phyloP scores from a whole-genome alignment of 805 yeast species.

The Nakazawaea wyomingensis region DNA sequence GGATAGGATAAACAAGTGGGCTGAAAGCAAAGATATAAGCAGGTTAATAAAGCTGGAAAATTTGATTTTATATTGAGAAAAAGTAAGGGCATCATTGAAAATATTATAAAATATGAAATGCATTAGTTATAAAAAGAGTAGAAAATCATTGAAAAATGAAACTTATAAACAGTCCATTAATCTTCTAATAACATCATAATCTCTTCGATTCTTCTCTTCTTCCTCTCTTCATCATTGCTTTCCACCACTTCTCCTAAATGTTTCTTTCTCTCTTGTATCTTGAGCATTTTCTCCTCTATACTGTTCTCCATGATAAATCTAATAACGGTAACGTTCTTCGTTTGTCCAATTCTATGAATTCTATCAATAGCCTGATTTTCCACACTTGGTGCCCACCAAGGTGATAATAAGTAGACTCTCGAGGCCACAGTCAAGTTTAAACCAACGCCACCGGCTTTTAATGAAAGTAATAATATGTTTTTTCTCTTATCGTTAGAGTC shows the following conservation, averaged over 20 bases:
- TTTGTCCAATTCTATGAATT: conserved; percentile 87
- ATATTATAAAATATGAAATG: too few species aligned
- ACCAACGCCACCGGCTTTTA: conserved; percentile 95
- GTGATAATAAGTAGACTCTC: conserved; percentile 86
- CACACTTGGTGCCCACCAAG: conserved; percentile 95
- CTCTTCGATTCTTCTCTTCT: conserved; percentile 66
- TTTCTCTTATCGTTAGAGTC: conserved; percentile 13
- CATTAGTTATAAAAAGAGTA: too few species aligned
- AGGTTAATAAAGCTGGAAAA: conserved; percentile 16
- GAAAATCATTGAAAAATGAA: too few species aligned
- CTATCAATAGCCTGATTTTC: conserved; percentile 92
- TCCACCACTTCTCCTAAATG: conserved; percentile 78
- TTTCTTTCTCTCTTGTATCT: conserved; percentile 79
- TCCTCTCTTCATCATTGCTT: conserved; percentile 68
- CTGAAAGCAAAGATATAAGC: conserved; percentile 16
- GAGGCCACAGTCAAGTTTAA: conserved; percentile 82
- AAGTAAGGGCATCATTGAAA: too few species aligned
- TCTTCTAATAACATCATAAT: conserved; percentile 61
- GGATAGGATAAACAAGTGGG: conserved; percentile 24
- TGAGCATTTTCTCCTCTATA: conserved; percentile 84
- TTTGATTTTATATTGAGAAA: conserved; percentile 24
- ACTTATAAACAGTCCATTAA: too few species aligned
- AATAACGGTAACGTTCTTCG: conserved; percentile 61
- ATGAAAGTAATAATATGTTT: conserved; percentile 60
- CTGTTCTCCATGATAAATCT: conserved; percentile 79